Percentiles rank a stretch among this genome's conserved stretches.
Conservation (phyloP, 2,329 filamentous ascomycete species). For the Cyclaneusma minus region DNA sequence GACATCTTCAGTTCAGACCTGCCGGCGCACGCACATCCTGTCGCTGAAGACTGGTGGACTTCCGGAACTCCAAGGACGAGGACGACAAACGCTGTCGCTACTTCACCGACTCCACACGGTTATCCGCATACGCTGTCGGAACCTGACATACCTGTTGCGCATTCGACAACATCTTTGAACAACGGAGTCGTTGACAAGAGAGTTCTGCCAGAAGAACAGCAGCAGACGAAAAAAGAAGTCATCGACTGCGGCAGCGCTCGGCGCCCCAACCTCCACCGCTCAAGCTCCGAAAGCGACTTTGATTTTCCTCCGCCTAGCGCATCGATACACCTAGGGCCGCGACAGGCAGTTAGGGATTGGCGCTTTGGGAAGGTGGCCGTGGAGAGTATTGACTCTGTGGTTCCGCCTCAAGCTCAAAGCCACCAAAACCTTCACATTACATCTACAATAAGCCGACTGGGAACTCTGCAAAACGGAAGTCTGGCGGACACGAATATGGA, state of each 20-base stretch:
- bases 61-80: no score
- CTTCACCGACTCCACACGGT: no score
- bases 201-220: not conserved
- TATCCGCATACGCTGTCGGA: no score
- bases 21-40: slow-evolving; percentile 4
- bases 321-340: slow-evolving; percentile 10
- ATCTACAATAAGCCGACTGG: no score
- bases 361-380: slow-evolving; percentile 66
- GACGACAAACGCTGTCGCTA: no score
- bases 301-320: slow-evolving; percentile 8
- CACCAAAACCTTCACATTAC: no score
- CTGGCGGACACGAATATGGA: no score
- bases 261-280: not conserved
- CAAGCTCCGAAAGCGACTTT: not conserved
- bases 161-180: no score
- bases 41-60: slow-evolving; percentile 1
- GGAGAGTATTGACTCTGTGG: slow-evolving; percentile 70
- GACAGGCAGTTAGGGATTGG: slow-evolving; percentile 49
- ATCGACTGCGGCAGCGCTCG: slow-evolving; percentile 33
- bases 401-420: slow-evolving; percentile 16
- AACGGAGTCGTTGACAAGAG: no score
- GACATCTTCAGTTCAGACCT: slow-evolving; percentile 24
- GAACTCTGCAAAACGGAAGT: no score
- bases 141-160: no score
- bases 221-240: slow-evolving; percentile 16